Conservation (phyloP, 345 rosid species). For the Cochlearia excelsa region DNA sequence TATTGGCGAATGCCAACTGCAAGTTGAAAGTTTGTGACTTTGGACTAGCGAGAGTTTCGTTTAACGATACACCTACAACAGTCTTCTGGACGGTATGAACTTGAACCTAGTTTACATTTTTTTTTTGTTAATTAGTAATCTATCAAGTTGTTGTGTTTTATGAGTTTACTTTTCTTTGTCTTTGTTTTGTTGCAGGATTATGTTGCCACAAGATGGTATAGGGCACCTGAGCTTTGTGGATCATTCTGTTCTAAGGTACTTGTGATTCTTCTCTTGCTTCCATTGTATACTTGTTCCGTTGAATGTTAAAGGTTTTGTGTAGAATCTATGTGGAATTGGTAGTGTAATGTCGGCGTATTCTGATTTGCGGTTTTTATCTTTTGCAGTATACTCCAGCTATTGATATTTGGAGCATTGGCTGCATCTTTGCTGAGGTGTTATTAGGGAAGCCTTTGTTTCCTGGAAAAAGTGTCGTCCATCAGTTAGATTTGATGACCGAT, state of each 20-base stretch:
- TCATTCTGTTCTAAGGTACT: constrained; percentile 89
- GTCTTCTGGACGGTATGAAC: constrained; percentile 80
- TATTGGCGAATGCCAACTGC: constrained; percentile 92
- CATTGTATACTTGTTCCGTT: not conserved
- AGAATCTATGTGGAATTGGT: not conserved
- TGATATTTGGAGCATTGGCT: constrained; percentile 91
- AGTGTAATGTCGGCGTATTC: not conserved
- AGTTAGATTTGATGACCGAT: constrained; percentile 86
- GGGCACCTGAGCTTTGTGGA: constrained; percentile 83
- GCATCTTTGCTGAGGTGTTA: constrained; percentile 94
- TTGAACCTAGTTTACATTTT: not conserved
- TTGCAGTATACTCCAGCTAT: constrained; percentile 95
- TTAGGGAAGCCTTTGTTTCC: constrained; percentile 94
- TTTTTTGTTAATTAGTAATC: not conserved
- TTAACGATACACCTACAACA: constrained; percentile 76
- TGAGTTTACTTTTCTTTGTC: constrained; percentile 6
- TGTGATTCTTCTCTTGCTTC: constrained; percentile 4
- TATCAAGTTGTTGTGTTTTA: not conserved
- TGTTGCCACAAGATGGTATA: constrained; percentile 62
- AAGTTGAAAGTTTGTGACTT: constrained; percentile 90
- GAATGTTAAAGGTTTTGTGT: constrained; percentile 15
- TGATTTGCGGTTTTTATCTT: constrained; percentile 1
- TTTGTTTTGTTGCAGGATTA: constrained; percentile 54
- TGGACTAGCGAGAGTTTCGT: constrained; percentile 86
- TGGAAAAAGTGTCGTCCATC: constrained; percentile 95